Evolutionary conservation across 768 basidiomycete species (phyloP), one percentile per base, ranked within the genome.

Genomic region (Tulasnella sp.): DNA sequence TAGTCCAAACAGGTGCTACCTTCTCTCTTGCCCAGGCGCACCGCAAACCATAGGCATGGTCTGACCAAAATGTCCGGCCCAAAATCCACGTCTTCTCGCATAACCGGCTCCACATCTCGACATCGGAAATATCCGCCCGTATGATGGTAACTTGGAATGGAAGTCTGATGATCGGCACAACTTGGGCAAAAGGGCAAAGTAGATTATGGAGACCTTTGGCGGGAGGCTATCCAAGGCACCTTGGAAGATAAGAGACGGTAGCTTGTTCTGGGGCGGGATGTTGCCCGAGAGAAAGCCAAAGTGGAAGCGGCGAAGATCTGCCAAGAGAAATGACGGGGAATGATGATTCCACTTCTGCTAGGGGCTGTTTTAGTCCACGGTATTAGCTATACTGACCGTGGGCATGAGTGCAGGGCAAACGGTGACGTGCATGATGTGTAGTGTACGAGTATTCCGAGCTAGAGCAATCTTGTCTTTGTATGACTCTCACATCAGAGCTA

Each of bases 101-200:
- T 37, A 32, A 75, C 5, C 35, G 75, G 1, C 39, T 73, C 37
- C 11, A 79, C 35, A 42, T 85, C 2, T 86, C 95, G 3, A 84
- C 86, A 16, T 85, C 86, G 20, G 85, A 92, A 61, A 87, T 90
- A 73, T 83, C 85, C 55, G 81, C 84, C 83, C 84, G 20, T 96
- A 94, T 82, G 94, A 94, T 2, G 94, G 94, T 5, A 85, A 88
- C 70, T 85, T 95, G 40, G 88, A 89, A 13, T 96, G 91, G 90
- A 84, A 85, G 48, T 95, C 88, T 73, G 89, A 88, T 80, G 89
- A 92, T 75, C 88, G 89, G 61, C 93, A 94, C 2, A 83, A 82
- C 39, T 85, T 94, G 11, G 93, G 94, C 81, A 85, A 86, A 6
- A 87, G 85, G n/a, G 75, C 13, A 23, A 77, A 77, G 40, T 42